A percentile compares a stretch with the other conserved stretches of the same genome.
Evolutionary conservation across 1,284 basidiomycete species (phyloP).

Genomic region (Fomitopsis pinicola): DNA sequence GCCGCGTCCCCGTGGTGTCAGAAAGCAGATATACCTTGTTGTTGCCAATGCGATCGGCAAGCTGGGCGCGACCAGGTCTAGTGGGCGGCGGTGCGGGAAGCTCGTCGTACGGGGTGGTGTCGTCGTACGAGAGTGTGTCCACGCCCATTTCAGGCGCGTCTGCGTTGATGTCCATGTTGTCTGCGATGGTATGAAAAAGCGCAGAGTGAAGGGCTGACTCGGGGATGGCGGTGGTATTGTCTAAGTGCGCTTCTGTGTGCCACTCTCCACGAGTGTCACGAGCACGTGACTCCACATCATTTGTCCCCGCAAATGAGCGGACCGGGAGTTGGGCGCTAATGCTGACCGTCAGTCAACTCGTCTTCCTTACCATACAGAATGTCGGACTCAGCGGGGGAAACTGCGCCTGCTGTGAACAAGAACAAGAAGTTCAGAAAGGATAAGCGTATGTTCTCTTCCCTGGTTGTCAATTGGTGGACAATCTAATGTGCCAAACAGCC

Average conservation of each 20-base stretch:
- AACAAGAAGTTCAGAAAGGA: constrained; percentile 90
- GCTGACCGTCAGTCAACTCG: neutral
- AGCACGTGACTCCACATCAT: neutral
- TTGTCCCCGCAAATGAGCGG: neutral
- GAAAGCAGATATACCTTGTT: constrained; percentile 68
- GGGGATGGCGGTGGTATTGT: neutral
- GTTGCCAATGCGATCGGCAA: constrained; percentile 62
- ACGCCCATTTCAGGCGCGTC: constrained; percentile 17
- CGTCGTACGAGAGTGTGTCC: constrained; percentile 40
- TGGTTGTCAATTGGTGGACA: neutral
- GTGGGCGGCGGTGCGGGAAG: constrained; percentile 24
- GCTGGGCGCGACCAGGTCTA: constrained; percentile 24
- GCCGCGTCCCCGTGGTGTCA: constrained; percentile 49
- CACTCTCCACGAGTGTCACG: neutral
- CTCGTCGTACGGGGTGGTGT: constrained; percentile 46
- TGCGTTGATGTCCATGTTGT: constrained; percentile 34
- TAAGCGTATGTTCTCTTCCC: constrained; percentile 60
- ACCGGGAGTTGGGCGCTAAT: neutral
- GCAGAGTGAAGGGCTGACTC: neutral
- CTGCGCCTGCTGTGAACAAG: constrained; percentile 56
- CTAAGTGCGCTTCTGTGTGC: neutral
- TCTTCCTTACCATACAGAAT: constrained; percentile 26
- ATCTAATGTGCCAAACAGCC: constrained; percentile 43
- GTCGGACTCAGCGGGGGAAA: constrained; percentile 37
- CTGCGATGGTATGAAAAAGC: neutral